Conservation (phyloP, 148 eudicot genomes). For the Cornus controversa region DNA sequence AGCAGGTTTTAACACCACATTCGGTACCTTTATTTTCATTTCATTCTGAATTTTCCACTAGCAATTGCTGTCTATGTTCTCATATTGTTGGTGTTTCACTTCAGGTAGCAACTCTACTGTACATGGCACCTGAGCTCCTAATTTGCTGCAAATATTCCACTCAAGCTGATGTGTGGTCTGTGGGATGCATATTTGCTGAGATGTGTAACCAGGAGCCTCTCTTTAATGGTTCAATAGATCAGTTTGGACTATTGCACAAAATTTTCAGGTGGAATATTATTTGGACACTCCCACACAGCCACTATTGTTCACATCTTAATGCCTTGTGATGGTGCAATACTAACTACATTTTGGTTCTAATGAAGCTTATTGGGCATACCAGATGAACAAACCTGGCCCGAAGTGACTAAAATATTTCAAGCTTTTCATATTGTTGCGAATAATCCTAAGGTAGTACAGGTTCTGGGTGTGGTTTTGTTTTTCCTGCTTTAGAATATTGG, state of each 20-base stretch:
- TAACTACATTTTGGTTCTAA: not conserved
- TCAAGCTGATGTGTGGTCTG: not conserved
- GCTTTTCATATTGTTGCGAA: not conserved
- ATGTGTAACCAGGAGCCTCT: not conserved
- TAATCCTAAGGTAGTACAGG: not conserved
- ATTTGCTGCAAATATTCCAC: not conserved
- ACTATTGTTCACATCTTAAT: not conserved
- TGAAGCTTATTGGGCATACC: not conserved
- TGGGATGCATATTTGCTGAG: conserved; percentile 3
- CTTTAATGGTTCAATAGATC: not conserved
- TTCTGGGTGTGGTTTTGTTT: not conserved
- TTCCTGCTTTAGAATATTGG: not conserved
- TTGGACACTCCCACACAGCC: not conserved
- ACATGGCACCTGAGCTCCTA: not conserved
- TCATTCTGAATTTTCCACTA: not conserved
- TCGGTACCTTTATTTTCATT: not conserved
- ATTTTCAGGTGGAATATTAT: not conserved
- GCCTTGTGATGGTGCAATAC: not conserved
- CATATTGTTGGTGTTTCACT: not conserved
- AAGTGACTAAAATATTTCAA: not conserved
- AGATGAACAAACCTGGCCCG: not conserved
- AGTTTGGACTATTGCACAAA: not conserved
- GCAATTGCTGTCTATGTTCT: not conserved
- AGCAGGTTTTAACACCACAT: not conserved
- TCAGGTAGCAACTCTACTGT: not conserved